Percentiles rank a stretch among this genome's conserved stretches.
phyloP scores from a whole-genome alignment of 2,329 filamentous ascomycete genomes.

The Colletotrichum neosansevieriae region DNA sequence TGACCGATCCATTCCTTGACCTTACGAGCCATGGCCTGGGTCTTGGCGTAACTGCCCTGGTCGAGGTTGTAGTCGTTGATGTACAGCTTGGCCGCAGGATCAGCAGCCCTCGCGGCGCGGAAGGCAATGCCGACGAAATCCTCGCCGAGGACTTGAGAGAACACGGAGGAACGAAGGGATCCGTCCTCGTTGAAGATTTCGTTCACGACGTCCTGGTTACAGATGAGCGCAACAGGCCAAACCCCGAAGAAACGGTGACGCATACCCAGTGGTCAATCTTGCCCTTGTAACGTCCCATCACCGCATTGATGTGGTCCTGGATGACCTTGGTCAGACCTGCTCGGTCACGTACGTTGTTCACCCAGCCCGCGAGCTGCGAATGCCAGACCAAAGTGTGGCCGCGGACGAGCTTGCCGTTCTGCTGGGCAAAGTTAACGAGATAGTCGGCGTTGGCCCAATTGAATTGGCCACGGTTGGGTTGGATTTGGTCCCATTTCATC shows the following conservation, averaged over 20 bases:
- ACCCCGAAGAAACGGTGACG: not conserved
- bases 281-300: conserved; percentile 71
- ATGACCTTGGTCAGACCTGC: conserved; percentile 66
- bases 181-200: conserved; percentile 75
- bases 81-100: conserved; percentile 77
- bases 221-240: not conserved
- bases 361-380: conserved; percentile 70
- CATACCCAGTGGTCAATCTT: conserved; percentile 69
- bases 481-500: conserved; percentile 75
- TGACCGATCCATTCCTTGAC: conserved; percentile 73
- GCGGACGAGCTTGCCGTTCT: conserved; percentile 69
- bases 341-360: conserved; percentile 65
- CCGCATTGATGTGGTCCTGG: conserved; percentile 68
- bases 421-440: conserved; percentile 68
- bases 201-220: conserved; percentile 68
- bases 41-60: conserved; percentile 69
- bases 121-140: conserved; percentile 79
- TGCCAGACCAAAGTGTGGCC: conserved; percentile 78
- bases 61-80: conserved; percentile 83
- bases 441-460: conserved; percentile 68
- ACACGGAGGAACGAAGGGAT: conserved; percentile 69
- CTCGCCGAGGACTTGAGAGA: conserved; percentile 76
- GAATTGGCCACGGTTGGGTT: conserved; percentile 64
- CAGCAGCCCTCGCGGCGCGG: conserved; percentile 73
- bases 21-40: conserved; percentile 64